Base-by-base conservation (phyloP, 495 filamentous ascomycete genomes). In the Penicillium steckii region DNA sequence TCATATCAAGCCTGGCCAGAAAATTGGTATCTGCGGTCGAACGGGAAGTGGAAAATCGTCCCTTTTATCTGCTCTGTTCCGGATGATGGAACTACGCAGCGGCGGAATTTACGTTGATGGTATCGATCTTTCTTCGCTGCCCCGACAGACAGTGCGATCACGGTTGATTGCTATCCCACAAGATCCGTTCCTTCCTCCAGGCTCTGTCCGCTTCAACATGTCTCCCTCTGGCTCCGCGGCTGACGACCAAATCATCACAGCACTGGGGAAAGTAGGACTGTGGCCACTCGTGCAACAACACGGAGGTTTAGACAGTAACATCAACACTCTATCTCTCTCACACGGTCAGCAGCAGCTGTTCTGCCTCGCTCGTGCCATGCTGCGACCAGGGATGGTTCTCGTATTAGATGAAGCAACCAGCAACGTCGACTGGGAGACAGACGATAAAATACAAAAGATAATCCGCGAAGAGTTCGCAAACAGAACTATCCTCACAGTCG, bases 271-370 rank as follows among this genome's bases (percentile, higher is more conserved):
- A 1, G 27, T 43, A 13, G 64, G 75, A 0, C 62, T 80, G 15
- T 74, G 70, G 70, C 17, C 55, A 0, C 65, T 74, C 18, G 52
- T 81, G 15, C 19, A 56, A 1, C 59, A 64, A 9, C 59, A 65
- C 4, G 77, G 70, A 2, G 77, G 77, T 0, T 66, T 84, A 0
- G 65, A 69, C 9, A 71, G 66, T 0, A 55, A 61, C 0, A 63
- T 82, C 29, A 61, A 63, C 1, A 63, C 61, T 2, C 65, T 68
- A 10, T 65, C 42, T 56, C 35, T 74, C 76, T 17, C 76, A 66
- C 2, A 65, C 65, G 83, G 82, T 0, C 80, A 86, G 57, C 52
- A 64, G 37, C 81, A 85, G 66, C 71, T 86, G 0, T 69, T 85
- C 27, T 72, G 70, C 30, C 67, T 86, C 3, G 80, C 71, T 3